Base-by-base conservation (phyloP, 108 stramenopile genomes). In the Nitzschia putrida region DNA sequence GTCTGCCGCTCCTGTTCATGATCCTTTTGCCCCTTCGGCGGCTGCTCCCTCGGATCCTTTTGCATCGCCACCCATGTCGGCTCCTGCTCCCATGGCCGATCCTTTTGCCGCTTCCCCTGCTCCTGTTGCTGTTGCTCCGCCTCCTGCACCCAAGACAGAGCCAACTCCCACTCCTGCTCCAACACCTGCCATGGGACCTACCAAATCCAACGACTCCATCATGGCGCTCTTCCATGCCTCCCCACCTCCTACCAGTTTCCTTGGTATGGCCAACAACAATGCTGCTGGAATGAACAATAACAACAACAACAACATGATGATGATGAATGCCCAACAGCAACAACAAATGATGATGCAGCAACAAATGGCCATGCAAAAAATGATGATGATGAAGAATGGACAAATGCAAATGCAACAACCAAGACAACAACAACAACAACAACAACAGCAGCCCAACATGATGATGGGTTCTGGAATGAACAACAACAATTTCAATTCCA, bases 171-270 rank as follows among this genome's bases (percentile, higher is more conserved):
- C 58, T 38, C 22, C 21, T 18, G 47, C 57, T 34, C 53, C 66
- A 43, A 29, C 65, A 12, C 41, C 42, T 21, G 47, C 66, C 61
- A 34, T 34, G 29, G 29, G 29, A 4, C 29, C 29, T 34, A 4
- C 29, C 29, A 1, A 34, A 34, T 81, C 82, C 20, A 86, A 75
- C 52, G 83, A 80, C 54, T 79, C 84, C 29, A 90, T 90, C 59
- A 25, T 90, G 85, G 73, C 82, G 41, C 77, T 90, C 80, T 90
- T 90, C 66, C 72, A 78, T 37, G 52, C 73, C 25, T 76, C 84
- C 7, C 53, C 73, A 18, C 69, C 34, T 49, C 67, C 76, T 37
- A 49, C 22, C 54, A 64, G 25, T 51, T 37, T 52, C 44, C 20
- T 80, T 70, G 37, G 61, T 59, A 45, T 38, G 47, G 60, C 25